Percentiles rank a stretch among this genome's conserved stretches.
Conservation (phyloP, 2,329 filamentous ascomycete genomes). For the Raffaelea albimanens region DNA sequence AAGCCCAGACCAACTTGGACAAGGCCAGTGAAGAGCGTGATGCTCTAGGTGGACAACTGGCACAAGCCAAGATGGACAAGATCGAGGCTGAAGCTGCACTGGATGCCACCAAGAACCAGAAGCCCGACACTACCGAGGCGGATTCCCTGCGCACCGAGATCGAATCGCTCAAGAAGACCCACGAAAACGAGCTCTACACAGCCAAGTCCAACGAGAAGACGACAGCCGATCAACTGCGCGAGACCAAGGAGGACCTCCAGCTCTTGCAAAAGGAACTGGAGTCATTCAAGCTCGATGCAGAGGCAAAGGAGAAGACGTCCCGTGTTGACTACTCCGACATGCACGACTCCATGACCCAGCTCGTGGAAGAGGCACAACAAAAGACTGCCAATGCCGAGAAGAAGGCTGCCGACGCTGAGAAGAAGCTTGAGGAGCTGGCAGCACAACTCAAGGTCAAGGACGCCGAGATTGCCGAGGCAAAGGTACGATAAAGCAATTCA, state of each 20-base stretch:
- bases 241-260: conserved; percentile 33
- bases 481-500: conserved; percentile 29
- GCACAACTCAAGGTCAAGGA: conserved; percentile 54
- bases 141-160: conserved; percentile 44
- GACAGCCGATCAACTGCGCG: conserved; percentile 25
- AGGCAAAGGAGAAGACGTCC: conserved; percentile 43
- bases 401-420: conserved; percentile 30
- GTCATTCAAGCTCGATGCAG: conserved; percentile 30
- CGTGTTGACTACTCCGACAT: conserved; percentile 53
- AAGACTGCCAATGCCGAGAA: conserved; percentile 32
- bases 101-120: conserved; percentile 46
- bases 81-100: conserved; percentile 51
- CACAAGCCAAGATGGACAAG: conserved; percentile 50
- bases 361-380: conserved; percentile 48
- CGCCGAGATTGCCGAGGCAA: conserved; percentile 52
- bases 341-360: conserved; percentile 50
- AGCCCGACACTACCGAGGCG: conserved; percentile 43
- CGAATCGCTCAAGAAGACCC: conserved; percentile 32
- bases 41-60: conserved; percentile 43
- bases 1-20: conserved; percentile 30
- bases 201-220: conserved; percentile 27
- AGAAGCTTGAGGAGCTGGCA: conserved; percentile 38
- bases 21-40: conserved; percentile 38
- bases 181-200: conserved; percentile 22
- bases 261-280: conserved; percentile 44